These are phyloP conservation scores for Raffaelea arxii DNA, from an alignment of 2,329 filamentous ascomycete species.

Conservation along the genomic window DNA sequence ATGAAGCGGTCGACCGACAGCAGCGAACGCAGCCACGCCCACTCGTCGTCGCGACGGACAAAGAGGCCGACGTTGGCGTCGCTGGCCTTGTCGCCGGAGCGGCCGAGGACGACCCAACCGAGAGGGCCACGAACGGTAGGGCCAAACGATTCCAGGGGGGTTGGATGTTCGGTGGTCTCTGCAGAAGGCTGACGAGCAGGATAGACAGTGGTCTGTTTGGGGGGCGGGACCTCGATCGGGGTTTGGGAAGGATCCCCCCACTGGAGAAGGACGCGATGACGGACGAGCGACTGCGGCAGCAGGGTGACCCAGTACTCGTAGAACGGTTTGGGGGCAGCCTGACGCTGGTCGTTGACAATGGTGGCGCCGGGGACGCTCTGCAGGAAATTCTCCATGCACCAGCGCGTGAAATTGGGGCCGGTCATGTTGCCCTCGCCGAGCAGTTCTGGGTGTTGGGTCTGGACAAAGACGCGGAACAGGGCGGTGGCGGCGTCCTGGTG, in stretches of 20 bases:
- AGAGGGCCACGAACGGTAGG: constrained; percentile 14
- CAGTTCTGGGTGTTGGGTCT: constrained; percentile 21
- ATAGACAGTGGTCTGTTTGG: neutral
- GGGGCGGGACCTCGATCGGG: neutral
- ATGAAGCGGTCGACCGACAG: constrained; percentile 4
- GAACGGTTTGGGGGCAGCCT: constrained; percentile 24
- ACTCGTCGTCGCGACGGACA: constrained; percentile 27
- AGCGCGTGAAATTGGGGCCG: constrained; percentile 22
- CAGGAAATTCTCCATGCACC: constrained; percentile 27
- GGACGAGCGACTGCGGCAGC: constrained; percentile 15
- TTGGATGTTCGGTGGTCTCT: constrained; percentile 5
- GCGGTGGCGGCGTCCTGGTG: constrained; percentile 23
- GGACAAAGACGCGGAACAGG: constrained; percentile 24
- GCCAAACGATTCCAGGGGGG: constrained; percentile 9
- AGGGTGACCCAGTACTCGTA: constrained; percentile 22
- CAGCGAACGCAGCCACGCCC: constrained; percentile 27
- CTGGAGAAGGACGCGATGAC: constrained; percentile 10
- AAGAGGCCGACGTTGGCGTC: constrained; percentile 27
- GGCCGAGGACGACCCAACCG: constrained; percentile 23
- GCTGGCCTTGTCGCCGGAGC: constrained; percentile 27
- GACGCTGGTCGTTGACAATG: constrained; percentile 25
- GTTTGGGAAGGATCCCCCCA: constrained; percentile 8
- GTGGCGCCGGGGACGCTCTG: constrained; percentile 28
- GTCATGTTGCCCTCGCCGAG: constrained; percentile 8
- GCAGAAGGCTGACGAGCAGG: constrained; percentile 2